Base-by-base conservation (phyloP, 306 rosid genomes). In the Fragaria iinumae region DNA sequence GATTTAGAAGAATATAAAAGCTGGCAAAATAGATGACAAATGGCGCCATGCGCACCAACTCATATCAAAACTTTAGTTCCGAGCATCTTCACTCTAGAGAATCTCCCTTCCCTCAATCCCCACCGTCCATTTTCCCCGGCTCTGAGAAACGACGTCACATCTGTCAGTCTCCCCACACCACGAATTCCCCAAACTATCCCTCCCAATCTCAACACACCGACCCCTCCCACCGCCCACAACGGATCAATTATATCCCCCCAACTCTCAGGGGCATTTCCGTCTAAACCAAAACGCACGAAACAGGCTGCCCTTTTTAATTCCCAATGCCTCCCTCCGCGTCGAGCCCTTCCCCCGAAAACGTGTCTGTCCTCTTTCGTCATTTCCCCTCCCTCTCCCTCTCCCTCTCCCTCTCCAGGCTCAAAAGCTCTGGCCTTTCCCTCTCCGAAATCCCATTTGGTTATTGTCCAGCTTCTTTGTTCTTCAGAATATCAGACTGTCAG, bases 341-440 rank as follows among this genome's bases (percentile, higher is more conserved):
- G 69, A 76, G 78, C 44, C 56, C 41, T 67, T 82, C 67, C 11
- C 60, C 49, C 56, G 20, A 70, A 70, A 44, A 57, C 41, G 39
- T 73, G 88, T 48, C 9, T 66, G 70, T 38, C 68, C 71, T 69
- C 76, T 85, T 81, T 78, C 34, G 84, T 80, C 84, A 78, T 81
- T 84, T 72, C 64, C 29, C 1, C 0, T 8, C 16, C 23, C 36
- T 10, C 52, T 64, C 55, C 50, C 36, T 10, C 52, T 64, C 55
- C 50, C 50, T 73, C 36, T 49, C 8, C 59, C 29, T 38, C 66
- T 27, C 27, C 44, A 39, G 29, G 16, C 43, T 75, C 52, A 55
- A 43, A 44, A 38, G 77, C 82, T 76, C 81, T 71, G 81, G n/a
- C 76, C 48, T 70, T 81, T 75, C 76, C 76, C 53, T 77, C 78